Conservation (phyloP, 192 early-diverging fungal genomes). For the Cetraspora pellucida region DNA sequence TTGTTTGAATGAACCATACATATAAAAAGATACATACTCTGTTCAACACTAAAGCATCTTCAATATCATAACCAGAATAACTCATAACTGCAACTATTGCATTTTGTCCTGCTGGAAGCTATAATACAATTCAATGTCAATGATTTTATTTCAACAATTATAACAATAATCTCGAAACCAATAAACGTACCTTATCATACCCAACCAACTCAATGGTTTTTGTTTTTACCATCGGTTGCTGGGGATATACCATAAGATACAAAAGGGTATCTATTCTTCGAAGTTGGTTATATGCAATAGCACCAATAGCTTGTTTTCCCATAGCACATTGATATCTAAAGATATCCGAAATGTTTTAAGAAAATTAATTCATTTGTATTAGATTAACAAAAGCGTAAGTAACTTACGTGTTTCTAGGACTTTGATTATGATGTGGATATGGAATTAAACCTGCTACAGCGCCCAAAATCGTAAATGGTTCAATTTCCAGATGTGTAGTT, state of each 20-base stretch:
- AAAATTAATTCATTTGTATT: neutral
- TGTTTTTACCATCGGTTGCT: slow-evolving; percentile 97
- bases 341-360: neutral
- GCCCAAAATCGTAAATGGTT: slow-evolving; percentile 93
- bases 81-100: slow-evolving; percentile 97
- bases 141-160: neutral
- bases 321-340: slow-evolving; percentile 92
- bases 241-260: slow-evolving; percentile 95
- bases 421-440: slow-evolving; percentile 99
- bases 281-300: slow-evolving; percentile 94
- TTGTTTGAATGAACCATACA: neutral
- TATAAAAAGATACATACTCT: neutral
- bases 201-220: slow-evolving; percentile 98
- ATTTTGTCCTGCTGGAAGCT: slow-evolving; percentile 81
- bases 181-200: slow-evolving; percentile 80
- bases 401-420: slow-evolving; percentile 85
- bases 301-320: slow-evolving; percentile 99
- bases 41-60: slow-evolving; percentile 71
- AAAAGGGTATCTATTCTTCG: slow-evolving; percentile 93
- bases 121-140: neutral
- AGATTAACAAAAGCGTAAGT: neutral
- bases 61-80: slow-evolving; percentile 98
- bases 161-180: neutral
- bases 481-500: slow-evolving; percentile 95
- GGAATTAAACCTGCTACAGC: slow-evolving; percentile 98